phyloP scores from a whole-genome alignment of 495 filamentous ascomycete species.

The Penicillium simplicissimum region DNA sequence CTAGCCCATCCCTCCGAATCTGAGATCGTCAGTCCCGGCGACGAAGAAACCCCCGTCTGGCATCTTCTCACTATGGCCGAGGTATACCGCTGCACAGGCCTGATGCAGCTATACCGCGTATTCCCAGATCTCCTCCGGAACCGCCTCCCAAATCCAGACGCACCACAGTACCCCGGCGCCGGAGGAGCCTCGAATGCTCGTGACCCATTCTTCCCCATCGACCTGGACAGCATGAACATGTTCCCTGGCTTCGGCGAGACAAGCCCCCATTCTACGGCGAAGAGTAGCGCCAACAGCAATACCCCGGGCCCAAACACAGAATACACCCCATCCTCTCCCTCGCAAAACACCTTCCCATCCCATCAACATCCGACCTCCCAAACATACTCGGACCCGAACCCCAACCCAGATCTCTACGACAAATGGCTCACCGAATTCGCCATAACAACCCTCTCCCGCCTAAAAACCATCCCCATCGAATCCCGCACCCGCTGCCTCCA shows the following conservation, averaged over 20 bases:
- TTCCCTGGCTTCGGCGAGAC: constrained; percentile 22
- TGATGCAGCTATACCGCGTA: constrained; percentile 56
- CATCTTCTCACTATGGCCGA: constrained; percentile 60
- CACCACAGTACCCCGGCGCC: constrained; percentile 12
- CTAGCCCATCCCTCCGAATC: constrained; percentile 50
- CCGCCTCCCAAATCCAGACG: constrained; percentile 36
- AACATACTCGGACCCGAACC: neutral
- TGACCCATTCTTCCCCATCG: constrained; percentile 34
- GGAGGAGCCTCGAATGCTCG: constrained; percentile 4
- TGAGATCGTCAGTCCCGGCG: constrained; percentile 54
- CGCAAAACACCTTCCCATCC: constrained; percentile 10
- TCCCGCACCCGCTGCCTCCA: constrained; percentile 58
- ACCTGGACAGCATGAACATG: constrained; percentile 31
- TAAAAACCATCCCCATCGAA: constrained; percentile 52
- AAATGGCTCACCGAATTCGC: constrained; percentile 56
- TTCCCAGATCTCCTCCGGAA: constrained; percentile 53
- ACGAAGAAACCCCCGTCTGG: constrained; percentile 56
- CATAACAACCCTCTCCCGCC: constrained; percentile 50
- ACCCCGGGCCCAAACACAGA: neutral
- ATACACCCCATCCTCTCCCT: constrained; percentile 4
- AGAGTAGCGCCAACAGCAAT: neutral
- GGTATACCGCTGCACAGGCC: constrained; percentile 54
- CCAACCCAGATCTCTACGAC: constrained; percentile 29
- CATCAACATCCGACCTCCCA: neutral
- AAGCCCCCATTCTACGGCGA: constrained; percentile 1